Conservation (phyloP, 495 filamentous ascomycete genomes). For the Clohesyomyces aquaticus region DNA sequence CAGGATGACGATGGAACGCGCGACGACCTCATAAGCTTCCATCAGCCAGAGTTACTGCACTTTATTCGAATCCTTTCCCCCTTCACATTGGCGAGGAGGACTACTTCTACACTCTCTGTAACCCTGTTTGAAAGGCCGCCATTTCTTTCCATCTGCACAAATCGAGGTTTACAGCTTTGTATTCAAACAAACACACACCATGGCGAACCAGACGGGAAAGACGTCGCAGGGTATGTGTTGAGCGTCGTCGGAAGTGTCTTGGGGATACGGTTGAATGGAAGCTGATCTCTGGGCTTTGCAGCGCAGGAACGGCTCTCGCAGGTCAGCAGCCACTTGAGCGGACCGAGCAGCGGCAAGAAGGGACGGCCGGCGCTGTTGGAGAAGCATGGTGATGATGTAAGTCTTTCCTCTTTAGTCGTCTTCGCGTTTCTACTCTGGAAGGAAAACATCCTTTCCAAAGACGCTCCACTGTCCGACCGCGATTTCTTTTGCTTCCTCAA, state of each 20-base stretch:
- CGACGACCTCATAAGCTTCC: slow-evolving; percentile 3
- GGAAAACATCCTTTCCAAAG: too few relatives aligned
- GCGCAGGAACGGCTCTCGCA: slow-evolving; percentile 67
- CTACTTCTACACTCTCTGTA: too few relatives aligned
- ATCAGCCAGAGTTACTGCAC: too few relatives aligned
- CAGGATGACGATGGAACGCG: not conserved
- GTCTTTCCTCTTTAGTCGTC: too few relatives aligned
- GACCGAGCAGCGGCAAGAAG: slow-evolving; percentile 47
- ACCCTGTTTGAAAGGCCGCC: not conserved
- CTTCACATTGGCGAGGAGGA: too few relatives aligned
- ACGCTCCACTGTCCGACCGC: too few relatives aligned
- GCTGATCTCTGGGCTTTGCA: slow-evolving; percentile 43
- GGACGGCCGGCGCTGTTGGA: slow-evolving; percentile 59
- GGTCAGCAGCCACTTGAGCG: slow-evolving; percentile 63
- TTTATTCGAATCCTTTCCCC: too few relatives aligned
- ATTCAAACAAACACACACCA: slow-evolving; percentile 15
- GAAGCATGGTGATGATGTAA: slow-evolving; percentile 67
- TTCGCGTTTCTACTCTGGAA: too few relatives aligned
- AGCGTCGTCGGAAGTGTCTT: not conserved
- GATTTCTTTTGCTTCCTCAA: too few relatives aligned
- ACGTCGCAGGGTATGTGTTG: slow-evolving; percentile 31
- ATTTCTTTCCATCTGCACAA: slow-evolving; percentile 7
- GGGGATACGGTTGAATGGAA: not conserved
- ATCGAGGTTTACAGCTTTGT: not conserved
- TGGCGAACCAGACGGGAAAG: slow-evolving; percentile 46